phyloP scores from a whole-genome alignment of 345 rosid genomes.

The Arabis hirsuta region DNA sequence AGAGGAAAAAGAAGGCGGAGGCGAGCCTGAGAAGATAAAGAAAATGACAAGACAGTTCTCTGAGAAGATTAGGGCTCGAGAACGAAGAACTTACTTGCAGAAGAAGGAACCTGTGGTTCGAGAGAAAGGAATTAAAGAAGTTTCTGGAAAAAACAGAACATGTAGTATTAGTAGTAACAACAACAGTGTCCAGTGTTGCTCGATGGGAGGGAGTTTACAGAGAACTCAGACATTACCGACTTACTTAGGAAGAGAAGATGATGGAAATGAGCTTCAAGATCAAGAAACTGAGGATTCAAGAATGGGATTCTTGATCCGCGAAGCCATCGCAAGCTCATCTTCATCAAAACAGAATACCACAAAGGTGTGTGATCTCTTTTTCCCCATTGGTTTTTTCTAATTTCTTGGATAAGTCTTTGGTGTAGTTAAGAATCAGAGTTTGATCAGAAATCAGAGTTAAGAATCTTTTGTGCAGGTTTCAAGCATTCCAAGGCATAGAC shows the following conservation, averaged over 20 bases:
- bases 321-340: conserved; percentile 44
- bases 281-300: conserved; percentile 52
- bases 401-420: background rate
- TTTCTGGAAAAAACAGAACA: conserved; percentile 29
- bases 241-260: conserved; percentile 48
- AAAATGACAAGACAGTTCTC: conserved; percentile 52
- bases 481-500: conserved; percentile 47
- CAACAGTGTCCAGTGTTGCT: conserved; percentile 5
- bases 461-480: conserved; percentile 25
- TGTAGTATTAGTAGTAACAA: conserved; percentile 1
- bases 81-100: conserved; percentile 40
- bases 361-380: conserved; percentile 26
- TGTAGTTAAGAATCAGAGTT: background rate
- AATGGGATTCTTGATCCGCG: conserved; percentile 64
- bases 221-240: conserved; percentile 63
- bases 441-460: conserved; percentile 15
- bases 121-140: conserved; percentile 33
- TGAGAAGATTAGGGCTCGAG: conserved; percentile 44
- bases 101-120: conserved; percentile 30
- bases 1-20: conserved; percentile 38
- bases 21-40: conserved; percentile 34
- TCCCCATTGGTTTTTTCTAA: background rate
- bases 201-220: conserved; percentile 43
- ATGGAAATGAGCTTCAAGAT: conserved; percentile 45
- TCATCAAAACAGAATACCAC: conserved; percentile 31